Base-by-base conservation (phyloP, 2,329 filamentous ascomycete species). In the Lachnellula willkommii region DNA sequence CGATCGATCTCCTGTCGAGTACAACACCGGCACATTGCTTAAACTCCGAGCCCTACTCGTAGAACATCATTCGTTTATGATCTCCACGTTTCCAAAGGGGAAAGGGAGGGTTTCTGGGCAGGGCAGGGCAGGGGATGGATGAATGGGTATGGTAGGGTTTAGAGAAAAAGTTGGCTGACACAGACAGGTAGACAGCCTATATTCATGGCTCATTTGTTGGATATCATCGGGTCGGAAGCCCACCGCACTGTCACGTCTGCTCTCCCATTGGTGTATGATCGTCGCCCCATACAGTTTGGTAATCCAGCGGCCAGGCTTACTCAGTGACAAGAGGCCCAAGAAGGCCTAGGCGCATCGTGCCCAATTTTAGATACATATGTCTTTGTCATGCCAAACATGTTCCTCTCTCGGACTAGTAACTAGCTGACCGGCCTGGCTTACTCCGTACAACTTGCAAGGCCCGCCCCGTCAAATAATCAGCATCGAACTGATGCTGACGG, bases 21-120 rank as follows among this genome's bases (percentile, higher is more conserved):
- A 47, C 43, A 20, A 17, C 9, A 53, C 46, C 52, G 57, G 56
- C 53, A 56, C 60, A 58, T 50, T 58, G 57, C 55, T 28, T 28
- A 28, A 28, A 60, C 54, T 58, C 54, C 48, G 42, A 52, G 55
- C 55, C 45, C 39, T 20, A 24, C 3, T 5, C 22, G 3, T 40
- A 53, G 48, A 55, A 47, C 57, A 57, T 55, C 42, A 51, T 47
- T 39, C 42, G 55, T 47, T 26, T 51, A 40, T 32, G 39, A 52
- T 26, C 32, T 39, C 32, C 32, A 50, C 47, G 22, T n/a, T 15
- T 39, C 42, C 42, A 45, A 45, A 17, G 42, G 42, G 17, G 17
- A 22, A 22, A 12, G 17, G 24, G 22, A 15, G 11, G 22, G 22
- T 26, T 22, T 47, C 7, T 39, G 37, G 40, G 12, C 3, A 43